Conservation (phyloP, 768 basidiomycete genomes). For the Trametes sanguinea region DNA sequence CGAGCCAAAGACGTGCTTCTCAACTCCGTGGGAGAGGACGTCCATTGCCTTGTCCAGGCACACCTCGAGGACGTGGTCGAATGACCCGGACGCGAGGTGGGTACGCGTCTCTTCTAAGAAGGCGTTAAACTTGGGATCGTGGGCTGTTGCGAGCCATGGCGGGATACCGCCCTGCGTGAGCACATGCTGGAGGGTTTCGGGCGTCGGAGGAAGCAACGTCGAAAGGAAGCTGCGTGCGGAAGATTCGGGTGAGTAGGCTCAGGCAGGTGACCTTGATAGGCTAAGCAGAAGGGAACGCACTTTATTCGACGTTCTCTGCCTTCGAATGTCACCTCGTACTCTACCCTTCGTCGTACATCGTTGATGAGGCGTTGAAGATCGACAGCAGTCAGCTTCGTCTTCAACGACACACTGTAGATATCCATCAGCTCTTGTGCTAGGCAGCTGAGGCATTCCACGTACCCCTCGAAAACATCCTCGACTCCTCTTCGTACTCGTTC, state of each 20-base stretch:
- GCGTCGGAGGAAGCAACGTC: constrained; percentile 73
- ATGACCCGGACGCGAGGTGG: constrained; percentile 68
- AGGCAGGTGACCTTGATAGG: too few species aligned
- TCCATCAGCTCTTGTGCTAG: not conserved
- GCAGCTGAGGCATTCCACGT: constrained; percentile 27
- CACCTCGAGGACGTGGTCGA: constrained; percentile 67
- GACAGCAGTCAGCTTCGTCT: constrained; percentile 65
- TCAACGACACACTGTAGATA: constrained; percentile 74
- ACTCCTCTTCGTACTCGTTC: constrained; percentile 73
- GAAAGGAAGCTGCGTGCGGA: constrained; percentile 58
- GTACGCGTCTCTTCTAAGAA: constrained; percentile 71
- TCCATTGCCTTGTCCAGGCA: constrained; percentile 71
- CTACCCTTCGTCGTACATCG: constrained; percentile 77
- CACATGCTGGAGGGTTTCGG: constrained; percentile 68
- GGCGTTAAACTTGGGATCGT: constrained; percentile 53
- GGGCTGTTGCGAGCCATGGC: constrained; percentile 34
- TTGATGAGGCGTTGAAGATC: constrained; percentile 70
- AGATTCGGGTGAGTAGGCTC: not conserved
- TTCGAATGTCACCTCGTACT: constrained; percentile 66
- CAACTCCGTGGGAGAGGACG: constrained; percentile 63
- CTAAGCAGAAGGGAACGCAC: constrained; percentile 35
- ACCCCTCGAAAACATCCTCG: constrained; percentile 86
- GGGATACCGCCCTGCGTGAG: constrained; percentile 63
- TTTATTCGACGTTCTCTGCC: constrained; percentile 58
- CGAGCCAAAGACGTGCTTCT: constrained; percentile 58